These are phyloP conservation scores for Rhododendron mucronatum DNA, from an alignment of 148 eudicot species.

Conservation along the genomic window DNA sequence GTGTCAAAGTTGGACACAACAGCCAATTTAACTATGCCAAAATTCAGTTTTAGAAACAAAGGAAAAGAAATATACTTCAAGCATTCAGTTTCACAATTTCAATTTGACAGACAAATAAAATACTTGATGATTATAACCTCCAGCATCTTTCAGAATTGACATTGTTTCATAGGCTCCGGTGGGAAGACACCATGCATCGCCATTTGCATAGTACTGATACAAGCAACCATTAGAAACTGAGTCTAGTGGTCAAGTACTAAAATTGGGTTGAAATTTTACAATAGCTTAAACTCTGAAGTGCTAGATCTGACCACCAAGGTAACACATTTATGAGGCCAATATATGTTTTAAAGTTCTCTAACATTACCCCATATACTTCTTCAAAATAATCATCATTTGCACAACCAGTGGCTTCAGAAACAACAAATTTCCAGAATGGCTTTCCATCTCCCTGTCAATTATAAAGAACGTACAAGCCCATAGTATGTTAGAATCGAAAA, in stretches of 20 bases:
- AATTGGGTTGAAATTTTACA: not conserved
- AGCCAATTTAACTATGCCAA: constrained; percentile 79
- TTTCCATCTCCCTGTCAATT: constrained; percentile 79
- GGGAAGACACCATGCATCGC: constrained; percentile 93
- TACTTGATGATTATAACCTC: constrained; percentile 59
- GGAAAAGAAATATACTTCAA: not conserved
- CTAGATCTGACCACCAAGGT: not conserved
- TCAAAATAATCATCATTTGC: constrained; percentile 67
- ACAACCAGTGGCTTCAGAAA: constrained; percentile 94
- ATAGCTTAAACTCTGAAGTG: not conserved
- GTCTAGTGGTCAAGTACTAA: not conserved
- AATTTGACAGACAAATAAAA: constrained; percentile 20
- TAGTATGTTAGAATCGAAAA: not conserved
- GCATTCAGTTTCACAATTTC: constrained; percentile 5
- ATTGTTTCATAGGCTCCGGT: constrained; percentile 74
- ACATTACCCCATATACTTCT: constrained; percentile 80
- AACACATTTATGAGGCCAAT: not conserved
- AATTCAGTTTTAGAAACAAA: constrained; percentile 9
- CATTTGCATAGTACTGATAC: constrained; percentile 82
- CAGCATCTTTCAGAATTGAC: constrained; percentile 60
- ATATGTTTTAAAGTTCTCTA: not conserved
- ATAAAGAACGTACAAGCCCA: not conserved
- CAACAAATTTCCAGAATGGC: constrained; percentile 94
- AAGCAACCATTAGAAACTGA: constrained; percentile 7
- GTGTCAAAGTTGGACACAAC: constrained; percentile 96